phyloP scores from a whole-genome alignment of 352 stramenopile species.

The Phytophthora quininea region DNA sequence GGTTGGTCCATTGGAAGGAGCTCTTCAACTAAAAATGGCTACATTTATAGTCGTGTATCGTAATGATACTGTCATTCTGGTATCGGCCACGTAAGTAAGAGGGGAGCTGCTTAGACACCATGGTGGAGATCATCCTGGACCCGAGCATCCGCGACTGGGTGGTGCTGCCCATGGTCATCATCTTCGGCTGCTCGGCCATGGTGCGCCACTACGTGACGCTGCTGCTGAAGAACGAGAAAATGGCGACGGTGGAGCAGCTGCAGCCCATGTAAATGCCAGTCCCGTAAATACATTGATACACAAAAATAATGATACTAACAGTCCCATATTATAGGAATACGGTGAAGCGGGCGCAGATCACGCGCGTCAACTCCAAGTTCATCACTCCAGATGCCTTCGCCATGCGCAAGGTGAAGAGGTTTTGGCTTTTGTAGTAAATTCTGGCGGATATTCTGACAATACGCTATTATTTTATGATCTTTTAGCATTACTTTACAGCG shows the following conservation, averaged over 20 bases:
- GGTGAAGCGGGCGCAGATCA: constrained; percentile 80
- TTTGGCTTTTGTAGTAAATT: constrained; percentile 7
- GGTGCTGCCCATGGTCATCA: constrained; percentile 97
- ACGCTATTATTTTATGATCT: neutral
- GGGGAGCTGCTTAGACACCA: constrained; percentile 20
- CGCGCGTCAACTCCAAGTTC: constrained; percentile 91
- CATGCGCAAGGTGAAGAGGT: constrained; percentile 78
- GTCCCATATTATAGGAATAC: constrained; percentile 69
- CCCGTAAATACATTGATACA: neutral
- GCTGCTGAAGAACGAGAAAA: constrained; percentile 85
- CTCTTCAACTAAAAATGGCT: too few relatives aligned
- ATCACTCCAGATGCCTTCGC: constrained; percentile 82
- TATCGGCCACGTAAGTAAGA: neutral
- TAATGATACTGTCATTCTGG: too few relatives aligned
- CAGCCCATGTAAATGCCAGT: constrained; percentile 65
- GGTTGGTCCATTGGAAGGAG: neutral
- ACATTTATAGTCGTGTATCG: too few relatives aligned
- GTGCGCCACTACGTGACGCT: constrained; percentile 87
- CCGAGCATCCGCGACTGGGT: constrained; percentile 96
- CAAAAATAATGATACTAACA: neutral
- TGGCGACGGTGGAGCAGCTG: constrained; percentile 76
- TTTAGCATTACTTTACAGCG: constrained; percentile 85
- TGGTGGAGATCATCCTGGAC: constrained; percentile 93
- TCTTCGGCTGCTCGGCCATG: constrained; percentile 90
- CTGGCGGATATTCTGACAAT: constrained; percentile 7